phyloP scores from a whole-genome alignment of 805 yeast species.

The Candida schatavii region DNA sequence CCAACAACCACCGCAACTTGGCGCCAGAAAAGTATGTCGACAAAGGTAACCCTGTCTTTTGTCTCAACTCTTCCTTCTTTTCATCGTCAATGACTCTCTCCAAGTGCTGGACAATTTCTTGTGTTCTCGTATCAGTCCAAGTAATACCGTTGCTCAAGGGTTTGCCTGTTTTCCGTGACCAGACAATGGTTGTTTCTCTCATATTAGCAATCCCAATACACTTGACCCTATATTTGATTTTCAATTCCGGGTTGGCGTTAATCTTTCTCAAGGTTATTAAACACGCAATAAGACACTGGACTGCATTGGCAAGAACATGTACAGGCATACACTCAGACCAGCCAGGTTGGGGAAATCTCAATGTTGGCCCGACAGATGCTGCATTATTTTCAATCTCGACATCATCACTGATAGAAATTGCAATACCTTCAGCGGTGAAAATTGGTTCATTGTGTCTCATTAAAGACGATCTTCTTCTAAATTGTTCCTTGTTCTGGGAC shows the following conservation, averaged over 20 bases:
- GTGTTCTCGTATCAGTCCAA: conserved; percentile 93
- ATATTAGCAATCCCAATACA: conserved; percentile 91
- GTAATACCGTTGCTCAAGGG: conserved; percentile 89
- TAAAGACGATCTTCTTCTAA: conserved; percentile 41
- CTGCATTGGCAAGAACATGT: conserved; percentile 75
- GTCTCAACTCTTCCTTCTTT: conserved; percentile 54
- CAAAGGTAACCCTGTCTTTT: conserved; percentile 79
- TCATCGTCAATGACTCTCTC: conserved; percentile 52
- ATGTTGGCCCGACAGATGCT: conserved; percentile 60
- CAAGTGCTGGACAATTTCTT: conserved; percentile 64
- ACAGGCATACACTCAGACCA: conserved; percentile 95
- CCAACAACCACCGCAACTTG: conserved; percentile 84
- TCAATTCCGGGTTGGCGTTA: conserved; percentile 49
- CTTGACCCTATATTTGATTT: conserved; percentile 58
- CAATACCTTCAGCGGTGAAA: conserved; percentile 72
- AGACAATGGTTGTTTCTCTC: conserved; percentile 90
- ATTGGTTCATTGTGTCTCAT: conserved; percentile 53
- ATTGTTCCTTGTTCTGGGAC: conserved; percentile 42
- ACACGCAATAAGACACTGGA: conserved; percentile 73
- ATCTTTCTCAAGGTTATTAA: conserved; percentile 53
- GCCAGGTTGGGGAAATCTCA: conserved; percentile 75
- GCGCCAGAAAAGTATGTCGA: conserved; percentile 91
- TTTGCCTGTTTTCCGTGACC: conserved; percentile 80
- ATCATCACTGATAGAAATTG: conserved; percentile 55
- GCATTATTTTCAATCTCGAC: conserved; percentile 62